Evolutionary conservation across 2,329 filamentous ascomycete genomes (phyloP).

Genomic region (Orbilia oligospora): DNA sequence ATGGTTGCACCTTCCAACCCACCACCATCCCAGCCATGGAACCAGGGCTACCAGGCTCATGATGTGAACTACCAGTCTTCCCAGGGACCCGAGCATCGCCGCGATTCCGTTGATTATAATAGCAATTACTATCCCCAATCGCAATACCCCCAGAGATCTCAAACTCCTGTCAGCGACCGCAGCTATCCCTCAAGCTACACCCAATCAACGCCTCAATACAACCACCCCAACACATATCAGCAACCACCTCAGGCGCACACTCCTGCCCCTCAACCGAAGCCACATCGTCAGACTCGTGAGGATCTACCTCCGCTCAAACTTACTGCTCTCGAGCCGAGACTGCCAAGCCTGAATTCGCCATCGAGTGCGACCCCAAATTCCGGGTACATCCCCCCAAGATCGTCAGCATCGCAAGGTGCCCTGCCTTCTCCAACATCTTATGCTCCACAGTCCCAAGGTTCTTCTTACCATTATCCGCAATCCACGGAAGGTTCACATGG

Average conservation of each 20-base stretch:
- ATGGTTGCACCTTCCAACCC: slow-evolving; percentile 56
- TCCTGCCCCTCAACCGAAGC: slow-evolving; percentile 56
- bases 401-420: slow-evolving; percentile 61
- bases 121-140: slow-evolving; percentile 52
- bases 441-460: slow-evolving; percentile 46
- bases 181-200: slow-evolving; percentile 51
- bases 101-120: slow-evolving; percentile 55
- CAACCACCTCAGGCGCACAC: slow-evolving; percentile 58
- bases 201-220: slow-evolving; percentile 49
- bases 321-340: slow-evolving; percentile 55
- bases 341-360: slow-evolving; percentile 55
- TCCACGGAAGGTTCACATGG: slow-evolving; percentile 49
- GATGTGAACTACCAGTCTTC: slow-evolving; percentile 51
- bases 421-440: slow-evolving; percentile 63
- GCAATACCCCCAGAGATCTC: slow-evolving; percentile 52
- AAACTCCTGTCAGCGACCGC: slow-evolving; percentile 57
- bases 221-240: slow-evolving; percentile 46
- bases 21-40: slow-evolving; percentile 50
- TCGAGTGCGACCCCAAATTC: slow-evolving; percentile 57
- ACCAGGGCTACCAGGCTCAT: slow-evolving; percentile 52
- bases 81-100: slow-evolving; percentile 47
- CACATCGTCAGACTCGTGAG: slow-evolving; percentile 52
- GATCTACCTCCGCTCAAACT: slow-evolving; percentile 58
- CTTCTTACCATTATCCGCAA: slow-evolving; percentile 46
- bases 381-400: slow-evolving; percentile 51